Percentiles rank a stretch among this genome's conserved stretches.
Conservation (phyloP, 768 basidiomycete species). For the Hortiboletus campestris region DNA sequence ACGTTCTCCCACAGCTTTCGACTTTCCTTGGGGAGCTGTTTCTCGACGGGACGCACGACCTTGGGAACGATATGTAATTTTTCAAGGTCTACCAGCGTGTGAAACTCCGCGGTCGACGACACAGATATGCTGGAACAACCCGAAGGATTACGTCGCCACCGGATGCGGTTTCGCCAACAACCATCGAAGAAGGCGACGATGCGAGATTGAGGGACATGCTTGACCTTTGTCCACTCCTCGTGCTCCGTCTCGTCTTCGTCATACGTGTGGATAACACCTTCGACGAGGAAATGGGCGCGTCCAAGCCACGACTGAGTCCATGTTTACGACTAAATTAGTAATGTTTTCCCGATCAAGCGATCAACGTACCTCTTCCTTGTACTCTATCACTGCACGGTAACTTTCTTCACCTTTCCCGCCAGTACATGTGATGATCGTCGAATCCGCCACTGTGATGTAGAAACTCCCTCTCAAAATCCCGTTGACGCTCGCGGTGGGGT, state of each 20-base stretch:
- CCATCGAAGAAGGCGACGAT: conserved; percentile 86
- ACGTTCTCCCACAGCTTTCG: conserved; percentile 85
- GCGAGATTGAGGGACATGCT: conserved; percentile 80
- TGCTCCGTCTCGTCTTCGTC: conserved; percentile 59
- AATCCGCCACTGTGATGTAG: conserved; percentile 84
- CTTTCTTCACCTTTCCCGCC: conserved; percentile 61
- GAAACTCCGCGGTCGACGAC: conserved; percentile 47
- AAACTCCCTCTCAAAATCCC: conserved; percentile 89
- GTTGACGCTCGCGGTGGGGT: conserved; percentile 87
- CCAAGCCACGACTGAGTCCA: conserved; percentile 78
- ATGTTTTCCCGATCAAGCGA: neutral
- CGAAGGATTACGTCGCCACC: conserved; percentile 65
- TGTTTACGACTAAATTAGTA: neutral
- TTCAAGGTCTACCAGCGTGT: conserved; percentile 74
- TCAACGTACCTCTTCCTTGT: conserved; percentile 86
- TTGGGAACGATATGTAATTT: conserved; percentile 75
- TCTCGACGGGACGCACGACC: conserved; percentile 74
- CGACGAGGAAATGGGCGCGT: conserved; percentile 76
- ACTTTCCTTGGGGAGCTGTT: conserved; percentile 80
- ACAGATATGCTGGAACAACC: conserved; percentile 51
- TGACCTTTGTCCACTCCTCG: conserved; percentile 79
- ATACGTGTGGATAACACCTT: conserved; percentile 88
- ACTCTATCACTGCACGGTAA: conserved; percentile 84
- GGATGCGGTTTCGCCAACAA: conserved; percentile 79
- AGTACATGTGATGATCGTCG: conserved; percentile 76